Percentiles rank a stretch among this genome's conserved stretches.
Evolutionary conservation across 176 grass and related monocot species (phyloP).

Genomic region (Carex pumila): DNA sequence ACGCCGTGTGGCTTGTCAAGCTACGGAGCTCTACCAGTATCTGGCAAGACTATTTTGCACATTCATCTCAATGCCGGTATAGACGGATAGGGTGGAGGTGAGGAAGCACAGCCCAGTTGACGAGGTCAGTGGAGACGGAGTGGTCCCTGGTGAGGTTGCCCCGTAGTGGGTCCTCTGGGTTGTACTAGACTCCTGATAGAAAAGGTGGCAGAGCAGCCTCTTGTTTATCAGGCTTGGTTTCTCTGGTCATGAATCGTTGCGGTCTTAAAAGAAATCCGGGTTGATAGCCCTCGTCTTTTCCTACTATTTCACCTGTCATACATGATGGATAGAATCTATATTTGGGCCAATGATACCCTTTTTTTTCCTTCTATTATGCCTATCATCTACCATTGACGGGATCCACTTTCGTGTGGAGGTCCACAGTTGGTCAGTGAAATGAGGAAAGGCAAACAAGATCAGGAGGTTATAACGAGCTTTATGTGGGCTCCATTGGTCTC

Average conservation of each 20-base stretch:
- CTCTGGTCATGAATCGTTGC: too few species aligned
- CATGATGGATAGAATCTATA: too few species aligned
- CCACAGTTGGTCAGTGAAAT: too few species aligned
- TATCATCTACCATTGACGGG: too few species aligned
- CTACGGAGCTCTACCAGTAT: background rate
- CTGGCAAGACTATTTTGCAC: conserved; percentile 41
- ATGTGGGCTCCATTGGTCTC: background rate
- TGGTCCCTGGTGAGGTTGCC: conserved; percentile 61
- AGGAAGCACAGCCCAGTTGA: conserved; percentile 62
- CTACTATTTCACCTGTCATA: too few species aligned
- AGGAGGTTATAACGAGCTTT: background rate
- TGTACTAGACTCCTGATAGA: conserved; percentile 29
- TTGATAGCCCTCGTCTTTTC: too few species aligned
- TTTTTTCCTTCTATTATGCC: too few species aligned
- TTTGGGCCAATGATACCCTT: too few species aligned
- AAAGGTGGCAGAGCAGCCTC: conserved; percentile 47
- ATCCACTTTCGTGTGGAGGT: too few species aligned
- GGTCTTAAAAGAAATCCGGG: background rate
- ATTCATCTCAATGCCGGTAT: conserved; percentile 35
- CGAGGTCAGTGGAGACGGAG: conserved; percentile 52
- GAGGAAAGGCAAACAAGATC: too few species aligned
- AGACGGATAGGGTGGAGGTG: conserved; percentile 42
- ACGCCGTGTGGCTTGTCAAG: background rate
- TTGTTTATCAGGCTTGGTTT: conserved; percentile 48
- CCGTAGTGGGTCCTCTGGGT: conserved; percentile 32